A percentile compares a stretch with the other conserved stretches of the same genome.
Conservation (phyloP, 805 yeast species). For the Isabelozyma rhagii region DNA sequence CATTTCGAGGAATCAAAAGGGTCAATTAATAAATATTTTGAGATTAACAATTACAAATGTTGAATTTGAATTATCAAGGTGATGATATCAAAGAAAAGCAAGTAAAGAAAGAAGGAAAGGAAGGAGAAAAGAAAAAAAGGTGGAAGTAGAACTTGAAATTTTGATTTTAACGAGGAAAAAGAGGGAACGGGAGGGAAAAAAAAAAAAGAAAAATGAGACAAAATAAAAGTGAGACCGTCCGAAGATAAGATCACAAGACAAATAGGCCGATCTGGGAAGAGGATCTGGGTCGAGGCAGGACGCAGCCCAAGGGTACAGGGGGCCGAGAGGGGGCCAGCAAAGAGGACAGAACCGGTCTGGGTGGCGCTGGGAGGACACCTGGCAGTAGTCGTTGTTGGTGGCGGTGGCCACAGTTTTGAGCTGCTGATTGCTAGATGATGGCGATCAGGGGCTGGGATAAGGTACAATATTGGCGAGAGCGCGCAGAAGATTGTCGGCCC, state of each 20-base stretch:
- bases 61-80: conserved; percentile 1
- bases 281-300: not conserved
- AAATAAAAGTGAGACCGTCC: not conserved
- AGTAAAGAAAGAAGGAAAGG: not conserved
- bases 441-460: too few species aligned
- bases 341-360: too few species aligned
- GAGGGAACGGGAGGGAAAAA: not conserved
- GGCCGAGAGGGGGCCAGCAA: not conserved
- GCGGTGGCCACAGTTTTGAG: too few species aligned
- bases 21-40: too few species aligned
- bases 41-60: conserved; percentile 7
- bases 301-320: not conserved
- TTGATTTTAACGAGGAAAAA: not conserved
- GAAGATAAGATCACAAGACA: not conserved
- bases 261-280: not conserved
- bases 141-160: not conserved
- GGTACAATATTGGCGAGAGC: too few species aligned
- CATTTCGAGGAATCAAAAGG: not conserved
- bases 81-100: not conserved
- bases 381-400: too few species aligned
- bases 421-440: too few species aligned
- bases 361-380: too few species aligned
- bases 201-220: not conserved
- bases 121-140: not conserved
- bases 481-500: too few species aligned